A percentile compares a stretch with the other conserved stretches of the same genome.
These are phyloP conservation scores for Cyamopsis tetragonoloba DNA, from an alignment of 306 rosid species.

Conservation along the genomic window DNA sequence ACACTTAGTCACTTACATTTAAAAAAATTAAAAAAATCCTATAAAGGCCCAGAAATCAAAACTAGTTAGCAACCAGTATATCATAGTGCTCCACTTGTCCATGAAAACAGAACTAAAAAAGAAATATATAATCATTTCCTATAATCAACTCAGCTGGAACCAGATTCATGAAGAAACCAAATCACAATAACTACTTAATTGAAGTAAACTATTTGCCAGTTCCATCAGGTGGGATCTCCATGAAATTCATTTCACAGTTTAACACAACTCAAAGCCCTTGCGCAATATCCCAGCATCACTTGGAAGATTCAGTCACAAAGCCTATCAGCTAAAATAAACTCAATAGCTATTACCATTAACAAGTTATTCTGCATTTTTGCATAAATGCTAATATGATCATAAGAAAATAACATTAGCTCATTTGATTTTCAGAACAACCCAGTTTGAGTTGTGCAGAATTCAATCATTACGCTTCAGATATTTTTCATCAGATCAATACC, in stretches of 20 bases:
- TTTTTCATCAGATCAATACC: no score
- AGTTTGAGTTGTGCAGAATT: no score
- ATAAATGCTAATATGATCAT: no score
- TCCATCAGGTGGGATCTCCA: constrained; percentile 35
- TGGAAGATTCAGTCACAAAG: constrained; percentile 16
- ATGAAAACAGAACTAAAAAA: background rate
- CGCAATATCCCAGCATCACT: constrained; percentile 40
- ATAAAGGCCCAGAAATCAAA: background rate
- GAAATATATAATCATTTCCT: background rate
- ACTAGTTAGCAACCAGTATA: background rate
- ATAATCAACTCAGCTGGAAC: background rate
- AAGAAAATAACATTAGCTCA: no score
- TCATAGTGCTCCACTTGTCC: background rate
- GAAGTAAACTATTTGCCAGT: constrained; percentile 2
- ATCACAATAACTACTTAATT: background rate
- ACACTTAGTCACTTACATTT: background rate
- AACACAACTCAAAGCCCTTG: constrained; percentile 37
- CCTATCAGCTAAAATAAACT: background rate
- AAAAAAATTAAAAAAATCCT: constrained; percentile 6
- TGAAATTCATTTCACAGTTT: constrained; percentile 24
- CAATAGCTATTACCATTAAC: no score
- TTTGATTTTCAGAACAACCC: no score
- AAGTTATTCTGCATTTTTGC: no score
- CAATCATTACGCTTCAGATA: no score
- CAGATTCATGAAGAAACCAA: background rate